Evolutionary conservation across 2,329 filamentous ascomycete species (phyloP), one percentile per base, ranked within the genome.

Genomic region (Xylariomycetidae sp.): DNA sequence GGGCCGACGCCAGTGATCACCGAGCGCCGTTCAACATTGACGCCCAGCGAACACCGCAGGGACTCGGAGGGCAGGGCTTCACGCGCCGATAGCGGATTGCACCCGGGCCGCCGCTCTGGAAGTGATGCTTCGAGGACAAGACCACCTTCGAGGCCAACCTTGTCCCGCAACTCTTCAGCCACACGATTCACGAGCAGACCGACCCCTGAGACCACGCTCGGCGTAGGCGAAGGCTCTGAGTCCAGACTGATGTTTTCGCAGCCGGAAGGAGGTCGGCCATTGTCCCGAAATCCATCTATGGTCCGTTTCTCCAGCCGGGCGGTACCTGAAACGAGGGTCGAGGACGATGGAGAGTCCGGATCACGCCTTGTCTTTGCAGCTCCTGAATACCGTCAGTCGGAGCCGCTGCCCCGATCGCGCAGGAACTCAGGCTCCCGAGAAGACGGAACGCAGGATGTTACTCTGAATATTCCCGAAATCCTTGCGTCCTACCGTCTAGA

Each of bases 191-290:
- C 79, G 1, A 88, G 82, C 31, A 77, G 76, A 5, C 77, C 84
- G 0, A 76, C 85, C 1, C 85, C 85, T 0, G 76, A 82, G 43
- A 80, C 84, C 2, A 74, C 70, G 39, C 71, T 87, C 15, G 74
- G 75, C 3, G 65, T 67, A 1, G 75, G 83, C 39, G 83, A 82
- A 36, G 76, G 72, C 1, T 65, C 73, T 1, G 81, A 78, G 0
- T 79, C 81, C 1, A 80, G 72, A 2, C 88, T 93, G 42, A 85
- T 84, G 73, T 93, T 92, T 57, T 76, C 75, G 8, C 67, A 79
- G 32, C 43, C 60, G 5, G 54, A 59, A 7, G 46, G 52, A 25
- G 53, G 59, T 25, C 64, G 64, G 9, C 44, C 57, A 1, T 44
- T 67, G 10, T 65, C 65, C 6, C 58, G 67, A 4, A 63, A 67